Evolutionary conservation across 495 filamentous ascomycete species (phyloP), one percentile per base, ranked within the genome.

Genomic region (Pseudoneurospora amorphoporcata): DNA sequence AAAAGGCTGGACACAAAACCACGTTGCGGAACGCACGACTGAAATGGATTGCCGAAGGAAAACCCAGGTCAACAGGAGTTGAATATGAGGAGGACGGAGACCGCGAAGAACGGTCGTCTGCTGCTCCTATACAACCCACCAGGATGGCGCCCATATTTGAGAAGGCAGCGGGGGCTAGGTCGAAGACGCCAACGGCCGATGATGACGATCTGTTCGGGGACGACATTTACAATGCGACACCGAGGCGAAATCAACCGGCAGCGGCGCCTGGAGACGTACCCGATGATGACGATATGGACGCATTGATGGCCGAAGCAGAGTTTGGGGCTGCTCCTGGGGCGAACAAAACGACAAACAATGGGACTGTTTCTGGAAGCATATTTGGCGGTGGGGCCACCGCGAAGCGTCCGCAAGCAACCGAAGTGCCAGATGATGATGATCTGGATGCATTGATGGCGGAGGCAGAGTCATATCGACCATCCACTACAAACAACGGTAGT

Each of bases 1-100:
- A 99, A 81, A 98, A 97, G 81, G 82, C 94, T 4, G 95, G 95
- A 2, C 95, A 98, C 80, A 92, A 90, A 43, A 92, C 92, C 70
- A 86, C 87, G 12, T 90, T 93, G 86, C 86, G 91, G 71, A 88
- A 87, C 76, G 89, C 90, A 77, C 79, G 87, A 38, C 75, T 82
- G 47, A 79, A 83, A 69, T 98, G 95, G 95, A 96, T 98, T 71
- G 88, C 94, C 74, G 94, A 97, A 78, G 88, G 84, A 39, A 91
- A 81, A 73, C 83, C 84, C 1, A 89, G 83, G 37, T 77, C 85
- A 3, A 74, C 82, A 7, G 81, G 83, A 4, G 82, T 86, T 1
- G 86, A 88, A 68, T 89, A 90, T 1, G 83, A 82, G 0, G 86
- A 87, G 2, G 79, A 79, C 3, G 71, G 65, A 75, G 76, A 78